These are phyloP conservation scores for Ascodesmis nigricans DNA, from an alignment of 495 filamentous ascomycete species.

Conservation along the genomic window DNA sequence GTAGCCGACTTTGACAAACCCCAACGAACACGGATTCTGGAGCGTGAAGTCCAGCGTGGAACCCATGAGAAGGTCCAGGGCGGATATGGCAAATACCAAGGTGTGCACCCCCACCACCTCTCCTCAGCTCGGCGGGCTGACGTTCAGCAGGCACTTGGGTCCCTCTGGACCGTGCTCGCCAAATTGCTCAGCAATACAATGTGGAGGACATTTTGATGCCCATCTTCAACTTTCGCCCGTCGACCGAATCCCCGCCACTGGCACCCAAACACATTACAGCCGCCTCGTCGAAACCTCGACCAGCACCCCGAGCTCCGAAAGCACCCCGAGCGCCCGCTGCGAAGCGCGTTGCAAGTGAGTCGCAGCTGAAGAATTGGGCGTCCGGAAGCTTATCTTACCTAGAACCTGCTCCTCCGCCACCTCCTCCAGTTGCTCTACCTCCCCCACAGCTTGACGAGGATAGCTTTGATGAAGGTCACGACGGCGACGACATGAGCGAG, in stretches of 20 bases:
- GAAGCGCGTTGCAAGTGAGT: conserved; percentile 14
- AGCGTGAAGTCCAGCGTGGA: conserved; percentile 91
- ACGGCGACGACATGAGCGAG: conserved; percentile 26
- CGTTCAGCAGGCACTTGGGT: conserved; percentile 67
- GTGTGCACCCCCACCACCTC: conserved; percentile 23
- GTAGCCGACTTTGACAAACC: conserved; percentile 66
- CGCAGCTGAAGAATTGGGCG: no score
- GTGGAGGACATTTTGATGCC: conserved; percentile 58
- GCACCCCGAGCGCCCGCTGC: conserved; percentile 11
- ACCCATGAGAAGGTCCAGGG: conserved; percentile 94
- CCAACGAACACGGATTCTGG: conserved; percentile 75
- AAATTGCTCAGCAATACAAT: conserved; percentile 65
- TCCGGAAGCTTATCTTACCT: background rate
- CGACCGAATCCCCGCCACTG: conserved; percentile 69
- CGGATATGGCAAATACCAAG: conserved; percentile 97
- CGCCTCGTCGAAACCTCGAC: conserved; percentile 43
- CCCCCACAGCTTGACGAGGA: conserved; percentile 17
- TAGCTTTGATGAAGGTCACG: conserved; percentile 17
- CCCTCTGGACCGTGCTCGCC: conserved; percentile 56
- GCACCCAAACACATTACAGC: conserved; percentile 75
- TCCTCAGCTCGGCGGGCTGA: conserved; percentile 8
- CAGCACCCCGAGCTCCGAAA: conserved; percentile 37
- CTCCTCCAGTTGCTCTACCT: conserved; percentile 16
- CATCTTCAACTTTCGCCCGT: conserved; percentile 76
- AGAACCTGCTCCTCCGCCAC: conserved; percentile 17